Evolutionary conservation across 345 rosid genomes (phyloP), one percentile per base, ranked within the genome.

Genomic region (Brassica nigra): DNA sequence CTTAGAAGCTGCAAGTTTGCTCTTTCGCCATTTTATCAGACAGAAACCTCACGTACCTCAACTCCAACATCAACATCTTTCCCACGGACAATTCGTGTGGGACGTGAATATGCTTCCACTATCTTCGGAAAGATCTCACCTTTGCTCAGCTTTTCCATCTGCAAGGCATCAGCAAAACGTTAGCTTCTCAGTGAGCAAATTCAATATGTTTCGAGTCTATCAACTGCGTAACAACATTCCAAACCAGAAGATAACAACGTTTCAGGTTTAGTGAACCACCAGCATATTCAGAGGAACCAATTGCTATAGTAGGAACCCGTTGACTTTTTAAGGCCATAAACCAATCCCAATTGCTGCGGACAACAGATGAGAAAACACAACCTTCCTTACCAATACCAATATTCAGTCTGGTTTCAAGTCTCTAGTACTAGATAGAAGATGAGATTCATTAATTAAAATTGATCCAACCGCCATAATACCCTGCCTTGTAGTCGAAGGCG

Each of bases 91-190:
- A 94, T 94, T 71, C 97, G 91, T 34, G 97, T 90, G 67, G 98
- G 98, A 78, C 96, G 97, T 65, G 98, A 90, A 84, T 94, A 94
- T 54, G 94, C 94, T 84, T 92, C 95, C 77, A 94, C 90, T 62
- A 94, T 89, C 86, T 86, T 92, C 0, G 88, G 91, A 76, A 92
- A 91, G 15, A 85, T 85, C 64, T 85, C 73, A 11, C 92, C 90
- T 81, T 81, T 87, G 54, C 85, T 91, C 78, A 92, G 78, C 55
- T 86, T 72, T 73, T 92, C 92, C 97, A 89, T 89, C 99, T 95
- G 86, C 79, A 84, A 73, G 44, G 68, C 33, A 71, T 70, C 72
- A 29, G 18, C 75, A 66, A 65, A 70, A 28, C 8, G 3, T 68
- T 67, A 67, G 31, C 30, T 8, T 57, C 68, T 37, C 18, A 37